Base-by-base conservation (phyloP, 2,329 filamentous ascomycete species). In the Alternaria ventricosa region DNA sequence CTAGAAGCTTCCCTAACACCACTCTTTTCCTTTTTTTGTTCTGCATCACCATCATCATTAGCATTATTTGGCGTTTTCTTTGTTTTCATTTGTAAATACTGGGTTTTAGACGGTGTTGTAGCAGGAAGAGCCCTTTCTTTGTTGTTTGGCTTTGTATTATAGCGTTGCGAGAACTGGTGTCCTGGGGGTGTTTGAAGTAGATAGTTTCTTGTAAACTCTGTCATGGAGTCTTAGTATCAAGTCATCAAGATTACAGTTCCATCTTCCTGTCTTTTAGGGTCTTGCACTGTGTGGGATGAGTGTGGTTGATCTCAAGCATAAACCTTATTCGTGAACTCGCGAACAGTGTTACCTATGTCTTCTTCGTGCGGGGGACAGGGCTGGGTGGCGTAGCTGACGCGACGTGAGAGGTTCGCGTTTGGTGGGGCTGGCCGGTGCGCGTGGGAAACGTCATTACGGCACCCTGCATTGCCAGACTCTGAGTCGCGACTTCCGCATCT, bases 71-170 rank as follows among this genome's bases (percentile, higher is more conserved):
- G 54, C 54, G 41, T 56, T 55, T 3, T 13, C 30, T 15, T 28
- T 36, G 33, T 20, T 60, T 45, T 60, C 50, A 28, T 55, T 60
- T 60, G 50, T 60, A 55, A 22, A 41, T 60, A 55, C 22, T 43
- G 27, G 18, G 22, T 15, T 22, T 25, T 53, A 41, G 49, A 36
- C 9, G 49, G 49, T 20, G 20, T 22, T 22, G 33, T 36, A 9
- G 15, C 15, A 36, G 33, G 15, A 0, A n/a, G 30, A 8, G 7
- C 3, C 8, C 13, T 36, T 36, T 36, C 13, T 8, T 47, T n/a
- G 25, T 33, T 22, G 7, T 43, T 22, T 54, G 44, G n/a, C 20
- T 46, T 50, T 54, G 45, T 36, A 49, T 36, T 22, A 55, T 54
- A 45, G 49, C n/a, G 20, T 33, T 10, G 33, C 18, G 47, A 4